A percentile compares a stretch with the other conserved stretches of the same genome.
phyloP scores from a whole-genome alignment of 225 moss, liverwort and hornwort genomes.

The Straminergon stramineum region DNA sequence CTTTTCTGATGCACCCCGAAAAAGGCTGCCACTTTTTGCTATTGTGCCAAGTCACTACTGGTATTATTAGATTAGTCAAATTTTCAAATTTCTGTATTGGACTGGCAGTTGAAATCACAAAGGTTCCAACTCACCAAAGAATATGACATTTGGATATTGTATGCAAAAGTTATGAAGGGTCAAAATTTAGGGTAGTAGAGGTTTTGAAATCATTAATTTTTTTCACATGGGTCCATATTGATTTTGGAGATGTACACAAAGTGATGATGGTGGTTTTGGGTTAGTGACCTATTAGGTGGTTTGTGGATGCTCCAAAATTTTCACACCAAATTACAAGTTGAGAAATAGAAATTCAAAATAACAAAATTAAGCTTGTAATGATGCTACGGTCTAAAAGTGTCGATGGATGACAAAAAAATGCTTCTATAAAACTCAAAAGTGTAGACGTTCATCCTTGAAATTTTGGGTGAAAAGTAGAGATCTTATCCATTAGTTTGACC shows the following conservation, averaged over 20 bases:
- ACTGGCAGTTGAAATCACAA: background rate
- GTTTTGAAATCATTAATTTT: background rate
- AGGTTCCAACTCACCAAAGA: accelerated
- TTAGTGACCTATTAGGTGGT: accelerated
- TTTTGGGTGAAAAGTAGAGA: background rate
- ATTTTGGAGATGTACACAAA: background rate
- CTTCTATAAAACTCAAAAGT: background rate
- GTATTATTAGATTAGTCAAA: background rate
- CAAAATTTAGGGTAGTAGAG: too few relatives aligned
- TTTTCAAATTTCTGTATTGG: background rate
- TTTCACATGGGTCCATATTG: too few relatives aligned
- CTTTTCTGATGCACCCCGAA: too few relatives aligned
- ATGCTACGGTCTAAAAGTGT: accelerated
- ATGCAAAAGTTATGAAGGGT: background rate
- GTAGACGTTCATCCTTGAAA: background rate
- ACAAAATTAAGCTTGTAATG: accelerated
- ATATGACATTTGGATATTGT: accelerated
- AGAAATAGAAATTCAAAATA: background rate
- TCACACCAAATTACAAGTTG: background rate
- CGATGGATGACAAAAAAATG: background rate
- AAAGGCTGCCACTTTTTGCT: too few relatives aligned
- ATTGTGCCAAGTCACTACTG: accelerated
- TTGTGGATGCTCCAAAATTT: background rate
- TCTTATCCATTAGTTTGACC: background rate
- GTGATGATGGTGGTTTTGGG: background rate